Percentiles rank a stretch among this genome's conserved stretches.
These are phyloP conservation scores for Fragosphaeria purpurea DNA, from an alignment of 2,329 filamentous ascomycete species.

Conservation along the genomic window DNA sequence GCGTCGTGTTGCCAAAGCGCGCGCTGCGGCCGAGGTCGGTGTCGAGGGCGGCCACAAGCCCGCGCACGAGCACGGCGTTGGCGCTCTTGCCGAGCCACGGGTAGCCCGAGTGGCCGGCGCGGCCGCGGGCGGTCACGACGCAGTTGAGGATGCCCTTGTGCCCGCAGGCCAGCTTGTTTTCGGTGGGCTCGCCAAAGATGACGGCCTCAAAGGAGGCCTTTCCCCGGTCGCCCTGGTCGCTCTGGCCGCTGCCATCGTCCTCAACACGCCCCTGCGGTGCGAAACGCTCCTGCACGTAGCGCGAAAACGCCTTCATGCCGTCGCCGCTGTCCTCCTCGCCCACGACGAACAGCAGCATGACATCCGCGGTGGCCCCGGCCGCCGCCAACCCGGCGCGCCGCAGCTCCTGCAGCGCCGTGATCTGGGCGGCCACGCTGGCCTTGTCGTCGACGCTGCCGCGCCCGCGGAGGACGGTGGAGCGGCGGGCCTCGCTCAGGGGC, in stretches of 20 bases:
- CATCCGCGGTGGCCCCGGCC: slow-evolving; percentile 25
- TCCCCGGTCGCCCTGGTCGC: no score
- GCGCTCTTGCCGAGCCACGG: slow-evolving; percentile 82
- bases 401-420: slow-evolving; percentile 54
- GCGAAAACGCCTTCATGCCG: slow-evolving; percentile 59
- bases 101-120: slow-evolving; percentile 81
- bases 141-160: slow-evolving; percentile 80
- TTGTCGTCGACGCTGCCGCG: slow-evolving; percentile 68
- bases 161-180: slow-evolving; percentile 74
- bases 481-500: slow-evolving; percentile 27
- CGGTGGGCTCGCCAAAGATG: slow-evolving; percentile 90
- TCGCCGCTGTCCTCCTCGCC: slow-evolving; percentile 75
- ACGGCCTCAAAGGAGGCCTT: slow-evolving; percentile 45
- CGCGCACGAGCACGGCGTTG: slow-evolving; percentile 70
- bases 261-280: slow-evolving; percentile 9
- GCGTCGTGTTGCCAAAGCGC: slow-evolving; percentile 75
- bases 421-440: slow-evolving; percentile 60
- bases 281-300: slow-evolving; percentile 16
- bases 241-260: slow-evolving; percentile 14
- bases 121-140: slow-evolving; percentile 57
- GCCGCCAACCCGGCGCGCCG: slow-evolving; percentile 28
- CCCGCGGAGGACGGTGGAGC: slow-evolving; percentile 51
- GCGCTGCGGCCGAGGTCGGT: slow-evolving; percentile 65
- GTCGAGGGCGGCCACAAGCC: slow-evolving; percentile 54
- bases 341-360: slow-evolving; percentile 59